Base-by-base conservation (phyloP, 768 basidiomycete species). In the Chalciporus pseudorubinellus region DNA sequence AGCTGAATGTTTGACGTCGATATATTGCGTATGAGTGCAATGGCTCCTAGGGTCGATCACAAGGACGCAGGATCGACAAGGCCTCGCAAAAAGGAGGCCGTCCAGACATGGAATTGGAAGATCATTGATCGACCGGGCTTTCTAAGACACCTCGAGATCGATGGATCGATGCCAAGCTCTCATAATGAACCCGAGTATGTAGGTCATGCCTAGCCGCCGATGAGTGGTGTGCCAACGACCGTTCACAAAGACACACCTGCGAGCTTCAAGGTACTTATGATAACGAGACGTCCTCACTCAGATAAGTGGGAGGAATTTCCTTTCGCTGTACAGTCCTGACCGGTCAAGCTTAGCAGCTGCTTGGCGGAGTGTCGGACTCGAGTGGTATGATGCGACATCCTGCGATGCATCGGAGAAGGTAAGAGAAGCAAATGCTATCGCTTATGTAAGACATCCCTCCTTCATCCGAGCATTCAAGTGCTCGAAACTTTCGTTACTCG, bases 81-180 rank as follows among this genome's bases (percentile, higher is more conserved):
- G 19, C 14, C 24, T 16, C 28, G 28, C 4, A 11, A 4, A 31
- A 36, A n/a, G 34, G 34, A 36, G 9, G 9, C 3, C 16, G n/a
- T n/a, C 34, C 34, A 36, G 34, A 31, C 6, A 31, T 13, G 44
- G 21, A 38, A 26, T 29, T 26, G 29, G 40, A 49, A 53, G 52
- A 56, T 60, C 46, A 55, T 55, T 44, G 64, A 65, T 64, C 64
- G 63, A 66, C 61, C 44, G 20, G 39, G n/a, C n/a, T 44, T 59
- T 63, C 57, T 53, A 46, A 13, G 50, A n/a, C 39, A 55, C 28
- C 44, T 51, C 46, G 18, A 52, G 50, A 62, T 61, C 51, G 41
- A 41, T 45, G 36, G 13, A 31, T 31, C 13, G 12, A 12, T 31
- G 12, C 31, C 31, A 12, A 14, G 31, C 13, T 31, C 31, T 16